Evolutionary conservation across 805 yeast genomes (phyloP).

Genomic region (Ogataea naganishii): DNA sequence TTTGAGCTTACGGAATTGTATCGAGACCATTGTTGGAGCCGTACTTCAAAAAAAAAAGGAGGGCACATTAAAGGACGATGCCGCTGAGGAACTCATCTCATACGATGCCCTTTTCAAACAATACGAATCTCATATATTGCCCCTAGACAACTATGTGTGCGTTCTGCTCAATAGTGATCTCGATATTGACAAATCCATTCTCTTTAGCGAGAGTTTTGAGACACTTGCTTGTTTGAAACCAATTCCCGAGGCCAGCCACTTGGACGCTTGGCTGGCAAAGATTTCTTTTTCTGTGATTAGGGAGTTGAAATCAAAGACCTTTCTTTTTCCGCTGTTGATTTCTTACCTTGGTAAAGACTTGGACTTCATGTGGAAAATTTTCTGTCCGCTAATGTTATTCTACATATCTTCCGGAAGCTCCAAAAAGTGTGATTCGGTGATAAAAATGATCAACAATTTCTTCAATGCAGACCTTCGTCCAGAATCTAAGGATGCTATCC

Average conservation of each 20-base stretch:
- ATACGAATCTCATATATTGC: conserved; percentile 17
- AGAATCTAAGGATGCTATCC: conserved; percentile 8
- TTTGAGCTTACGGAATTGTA: conserved; percentile 15
- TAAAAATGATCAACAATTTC: conserved; percentile 13
- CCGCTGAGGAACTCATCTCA: conserved; percentile 15
- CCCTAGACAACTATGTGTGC: conserved; percentile 27
- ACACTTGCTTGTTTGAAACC: conserved; percentile 10
- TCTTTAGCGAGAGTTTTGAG: conserved; percentile 7
- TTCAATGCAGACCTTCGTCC: conserved; percentile 9
- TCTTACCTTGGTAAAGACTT: conserved; percentile 22
- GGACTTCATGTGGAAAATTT: conserved; percentile 15
- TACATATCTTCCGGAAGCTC: conserved; percentile 13
- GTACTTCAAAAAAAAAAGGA: conserved; percentile 22
- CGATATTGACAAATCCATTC: conserved; percentile 8
- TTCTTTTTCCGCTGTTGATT: conserved; percentile 24
- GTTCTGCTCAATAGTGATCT: conserved; percentile 20
- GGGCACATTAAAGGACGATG: conserved; percentile 6
- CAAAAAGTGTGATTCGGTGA: conserved; percentile 11
- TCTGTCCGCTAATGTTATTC: conserved; percentile 21
- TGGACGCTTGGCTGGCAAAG: conserved; percentile 23
- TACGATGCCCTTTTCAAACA: conserved; percentile 12
- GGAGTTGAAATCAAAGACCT: conserved; percentile 22
- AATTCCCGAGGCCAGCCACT: conserved; percentile 6
- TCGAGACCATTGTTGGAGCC: conserved; percentile 34
- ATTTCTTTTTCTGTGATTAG: conserved; percentile 25